phyloP scores from a whole-genome alignment of 1,284 basidiomycete genomes.

The Ganoderma multipileum region DNA sequence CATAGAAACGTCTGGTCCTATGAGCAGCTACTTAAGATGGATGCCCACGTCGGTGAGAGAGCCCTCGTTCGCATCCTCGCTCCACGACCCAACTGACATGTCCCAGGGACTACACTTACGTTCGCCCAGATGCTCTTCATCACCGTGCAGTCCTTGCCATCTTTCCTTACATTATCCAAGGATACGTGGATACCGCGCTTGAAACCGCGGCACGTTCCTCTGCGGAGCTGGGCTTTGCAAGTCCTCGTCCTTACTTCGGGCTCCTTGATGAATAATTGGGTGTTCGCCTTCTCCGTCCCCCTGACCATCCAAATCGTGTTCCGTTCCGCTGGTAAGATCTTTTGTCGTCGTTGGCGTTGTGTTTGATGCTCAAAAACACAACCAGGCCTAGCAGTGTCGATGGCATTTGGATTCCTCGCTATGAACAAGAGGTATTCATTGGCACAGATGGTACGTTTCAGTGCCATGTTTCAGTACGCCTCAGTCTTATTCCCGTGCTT shows the following conservation, averaged over 20 bases:
- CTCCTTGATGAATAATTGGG: conserved; percentile 85
- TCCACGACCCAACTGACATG: neutral
- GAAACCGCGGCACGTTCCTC: conserved; percentile 75
- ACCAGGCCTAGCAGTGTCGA: conserved; percentile 69
- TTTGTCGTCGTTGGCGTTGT: neutral
- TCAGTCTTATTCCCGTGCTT: neutral
- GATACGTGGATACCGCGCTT: conserved; percentile 52
- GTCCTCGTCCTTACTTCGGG: conserved; percentile 77
- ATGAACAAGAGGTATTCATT: conserved; percentile 65
- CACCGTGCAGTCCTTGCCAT: conserved; percentile 64
- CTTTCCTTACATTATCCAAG: conserved; percentile 52
- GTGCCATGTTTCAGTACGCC: neutral
- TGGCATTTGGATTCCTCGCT: conserved; percentile 68
- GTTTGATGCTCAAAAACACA: conserved; percentile 26
- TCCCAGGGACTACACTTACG: conserved; percentile 80
- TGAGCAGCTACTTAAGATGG: conserved; percentile 73
- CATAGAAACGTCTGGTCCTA: conserved; percentile 73
- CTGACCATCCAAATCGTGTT: conserved; percentile 89
- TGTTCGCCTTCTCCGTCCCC: conserved; percentile 82
- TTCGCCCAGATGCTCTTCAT: conserved; percentile 88
- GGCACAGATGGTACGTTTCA: conserved; percentile 67
- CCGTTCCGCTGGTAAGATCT: conserved; percentile 76
- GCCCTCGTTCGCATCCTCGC: no score
- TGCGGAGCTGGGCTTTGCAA: conserved; percentile 78
- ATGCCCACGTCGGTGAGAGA: conserved; percentile 69